phyloP scores from a whole-genome alignment of 2,329 filamentous ascomycete genomes.

The Atkinsonella hypoxylon region DNA sequence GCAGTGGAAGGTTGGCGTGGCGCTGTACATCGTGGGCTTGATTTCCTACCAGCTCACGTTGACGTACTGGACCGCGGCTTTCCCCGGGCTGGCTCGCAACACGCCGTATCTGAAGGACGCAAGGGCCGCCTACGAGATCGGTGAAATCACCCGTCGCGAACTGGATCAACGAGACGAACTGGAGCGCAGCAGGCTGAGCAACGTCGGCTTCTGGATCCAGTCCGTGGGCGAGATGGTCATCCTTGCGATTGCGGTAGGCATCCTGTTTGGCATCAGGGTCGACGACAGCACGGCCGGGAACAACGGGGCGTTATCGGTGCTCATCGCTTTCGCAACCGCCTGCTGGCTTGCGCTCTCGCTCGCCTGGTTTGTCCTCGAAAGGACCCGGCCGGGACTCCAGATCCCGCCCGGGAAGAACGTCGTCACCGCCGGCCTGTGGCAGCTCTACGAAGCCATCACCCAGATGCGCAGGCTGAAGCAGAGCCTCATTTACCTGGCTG shows the following conservation, averaged over 20 bases:
- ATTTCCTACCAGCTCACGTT: slow-evolving; percentile 56
- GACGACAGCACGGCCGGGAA: slow-evolving; percentile 47
- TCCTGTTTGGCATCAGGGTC: slow-evolving; percentile 49
- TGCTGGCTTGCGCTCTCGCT: slow-evolving; percentile 52
- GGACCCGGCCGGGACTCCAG: slow-evolving; percentile 44
- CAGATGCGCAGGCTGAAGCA: slow-evolving; percentile 56
- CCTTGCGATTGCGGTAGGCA: slow-evolving; percentile 51
- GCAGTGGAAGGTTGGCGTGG: slow-evolving; percentile 48
- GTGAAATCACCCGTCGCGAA: slow-evolving; percentile 43
- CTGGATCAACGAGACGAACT: slow-evolving; percentile 50
- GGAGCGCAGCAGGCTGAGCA: slow-evolving; percentile 52
- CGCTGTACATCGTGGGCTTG: slow-evolving; percentile 53
- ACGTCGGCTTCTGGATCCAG: slow-evolving; percentile 52
- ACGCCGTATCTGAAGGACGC: slow-evolving; percentile 21
- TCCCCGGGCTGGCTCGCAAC: slow-evolving; percentile 27
- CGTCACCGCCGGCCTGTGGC: slow-evolving; percentile 48
- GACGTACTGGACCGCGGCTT: slow-evolving; percentile 57
- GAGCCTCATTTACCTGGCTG: slow-evolving; percentile 51
- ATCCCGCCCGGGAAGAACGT: slow-evolving; percentile 30
- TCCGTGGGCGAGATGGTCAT: slow-evolving; percentile 50
- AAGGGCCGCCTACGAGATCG: slow-evolving; percentile 18
- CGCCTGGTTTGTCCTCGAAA: slow-evolving; percentile 57
- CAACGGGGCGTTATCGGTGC: slow-evolving; percentile 53
- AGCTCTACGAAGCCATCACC: slow-evolving; percentile 42
- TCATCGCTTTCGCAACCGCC: slow-evolving; percentile 53